Base-by-base conservation (phyloP, 2,329 filamentous ascomycete genomes). In the Arthrobotrys pseudoclavata region DNA sequence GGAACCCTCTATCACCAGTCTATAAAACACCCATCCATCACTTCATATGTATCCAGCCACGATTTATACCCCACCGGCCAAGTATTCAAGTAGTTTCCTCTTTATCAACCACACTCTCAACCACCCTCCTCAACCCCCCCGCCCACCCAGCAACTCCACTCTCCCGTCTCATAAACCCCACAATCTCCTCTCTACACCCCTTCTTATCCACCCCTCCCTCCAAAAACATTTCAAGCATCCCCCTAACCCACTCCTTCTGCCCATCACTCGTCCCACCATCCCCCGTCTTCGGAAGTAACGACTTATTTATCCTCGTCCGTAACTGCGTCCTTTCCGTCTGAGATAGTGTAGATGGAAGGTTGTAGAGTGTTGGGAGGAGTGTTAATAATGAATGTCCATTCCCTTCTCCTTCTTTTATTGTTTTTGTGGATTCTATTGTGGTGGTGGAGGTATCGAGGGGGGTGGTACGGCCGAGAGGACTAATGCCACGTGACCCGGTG, bases 101-200 rank as follows among this genome's bases (percentile, higher is more conserved):
- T 12, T 40, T 60, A 13, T 26, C 47, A 29, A 77, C 18, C 7
- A 81, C 76, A 42, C 71, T 64, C 64, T 82, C 81, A 13, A 82
- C 79, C 0, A 79, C 75, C 26, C 74, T 80, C 57, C 81, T 80
- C 4, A 82, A 62, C 29, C 75, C 74, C 0, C 63, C 72, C 13
- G 80, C 81, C 81, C 81, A 82, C 13, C 80, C 79, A 18, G 80
- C 80, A 9, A 80, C 79, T 3, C 81, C 81, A 13, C 74, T 79
- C 63, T 82, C 80, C 71, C 79, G 63, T 66, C 80, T 79, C 48
- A 82, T 81, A 57, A 81, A 81, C 45, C 70, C 80, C 5, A 82
- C 79, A n/a, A 82, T 79, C n/a, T 74, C 72, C 42, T 80, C 79
- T 50, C 70, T 70, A 22, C 75, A 79, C 29, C 37, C 53, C 47